phyloP scores from a whole-genome alignment of 2,329 filamentous ascomycete species.

The Beauveria sp. region DNA sequence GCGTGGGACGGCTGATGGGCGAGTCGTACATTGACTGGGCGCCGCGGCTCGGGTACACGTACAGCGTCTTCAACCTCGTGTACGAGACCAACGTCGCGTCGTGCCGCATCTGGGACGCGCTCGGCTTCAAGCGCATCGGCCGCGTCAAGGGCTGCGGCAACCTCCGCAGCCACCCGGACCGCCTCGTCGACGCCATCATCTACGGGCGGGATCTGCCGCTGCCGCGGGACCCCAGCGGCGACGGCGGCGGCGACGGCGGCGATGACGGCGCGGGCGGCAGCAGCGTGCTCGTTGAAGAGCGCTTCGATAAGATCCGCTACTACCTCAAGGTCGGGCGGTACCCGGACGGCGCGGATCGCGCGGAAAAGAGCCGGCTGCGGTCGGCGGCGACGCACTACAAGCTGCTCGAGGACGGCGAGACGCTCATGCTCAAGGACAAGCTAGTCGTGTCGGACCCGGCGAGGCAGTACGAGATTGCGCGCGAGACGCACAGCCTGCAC shows the following conservation, averaged over 20 bases:
- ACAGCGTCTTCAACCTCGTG: conserved; percentile 89
- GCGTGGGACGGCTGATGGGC: conserved; percentile 68
- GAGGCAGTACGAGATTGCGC: conserved; percentile 83
- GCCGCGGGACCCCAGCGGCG: conserved; percentile 26
- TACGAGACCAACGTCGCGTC: conserved; percentile 91
- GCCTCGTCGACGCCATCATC: conserved; percentile 68
- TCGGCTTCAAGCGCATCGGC: conserved; percentile 89
- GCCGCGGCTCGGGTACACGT: conserved; percentile 75
- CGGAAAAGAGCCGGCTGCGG: conserved; percentile 89
- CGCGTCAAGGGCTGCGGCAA: conserved; percentile 67
- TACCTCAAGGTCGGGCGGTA: conserved; percentile 94
- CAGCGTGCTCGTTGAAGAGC: conserved; percentile 73
- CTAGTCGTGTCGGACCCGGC: conserved; percentile 89
- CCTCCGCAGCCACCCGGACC: conserved; percentile 60
- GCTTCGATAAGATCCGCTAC: conserved; percentile 97
- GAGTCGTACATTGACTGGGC: conserved; percentile 73
- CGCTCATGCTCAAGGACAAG: conserved; percentile 94
- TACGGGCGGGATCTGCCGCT: conserved; percentile 59
- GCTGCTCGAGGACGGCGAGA: conserved; percentile 63
- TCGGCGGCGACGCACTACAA: conserved; percentile 95
- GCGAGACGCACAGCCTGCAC: conserved; percentile 61
- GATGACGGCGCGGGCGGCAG: conserved; percentile 50
- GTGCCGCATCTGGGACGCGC: conserved; percentile 83
- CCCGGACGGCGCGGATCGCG: conserved; percentile 83
- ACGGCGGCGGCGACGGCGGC: conserved; percentile 34